Base-by-base conservation (phyloP, 2,329 filamentous ascomycete genomes). In the Exophiala lecanii-corni region DNA sequence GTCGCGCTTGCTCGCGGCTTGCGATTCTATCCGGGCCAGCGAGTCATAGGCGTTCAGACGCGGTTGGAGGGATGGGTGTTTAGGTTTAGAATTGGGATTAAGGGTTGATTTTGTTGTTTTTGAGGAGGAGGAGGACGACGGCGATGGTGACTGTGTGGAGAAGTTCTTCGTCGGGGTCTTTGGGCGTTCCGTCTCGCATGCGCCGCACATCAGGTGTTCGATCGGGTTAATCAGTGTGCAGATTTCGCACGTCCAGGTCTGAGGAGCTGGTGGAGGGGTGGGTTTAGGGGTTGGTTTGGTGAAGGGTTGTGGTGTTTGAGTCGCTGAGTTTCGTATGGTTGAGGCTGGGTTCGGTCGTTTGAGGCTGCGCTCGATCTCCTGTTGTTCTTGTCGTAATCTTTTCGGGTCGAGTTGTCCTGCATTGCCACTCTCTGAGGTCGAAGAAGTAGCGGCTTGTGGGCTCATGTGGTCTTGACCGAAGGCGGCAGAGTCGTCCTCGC, bases 401-500 rank as follows among this genome's bases (percentile, higher is more conserved):
- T 6, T 19, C 23, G 34, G 12, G 9, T 9, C 18, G 25, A 13
- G 33, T 10, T 19, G 6, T 9, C 10, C 10, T 7, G 10, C 6
- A 9, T 28, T 52, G 47, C 37, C 49, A 42, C n/a, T 47, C 40
- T 10, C 45, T 37, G 2, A 52, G 37, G 3, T 9, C 7, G 16
- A 6, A 7, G 30, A 33, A 7, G 30, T 15, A 10, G 9, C 17
- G 12, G 4, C 9, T 10, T 7, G 9, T 12, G 23, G 6, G 7
- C 7, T 26, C 9, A 76, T 69, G 56, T 80, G 72, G 44, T 69
- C 71, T 41, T 68, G 63, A n/a, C 79, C 77, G 50, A 79, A 75
- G 54, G 72, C 74, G 51, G 81, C 76, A 15, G 61, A 62, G 48
- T 84, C 77, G 49, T 94, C 89, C 59, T 94, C 81, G 59, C 94